Evolutionary conservation across 2,329 filamentous ascomycete species (phyloP).

Genomic region (Clarireedia homoeocarpa): DNA sequence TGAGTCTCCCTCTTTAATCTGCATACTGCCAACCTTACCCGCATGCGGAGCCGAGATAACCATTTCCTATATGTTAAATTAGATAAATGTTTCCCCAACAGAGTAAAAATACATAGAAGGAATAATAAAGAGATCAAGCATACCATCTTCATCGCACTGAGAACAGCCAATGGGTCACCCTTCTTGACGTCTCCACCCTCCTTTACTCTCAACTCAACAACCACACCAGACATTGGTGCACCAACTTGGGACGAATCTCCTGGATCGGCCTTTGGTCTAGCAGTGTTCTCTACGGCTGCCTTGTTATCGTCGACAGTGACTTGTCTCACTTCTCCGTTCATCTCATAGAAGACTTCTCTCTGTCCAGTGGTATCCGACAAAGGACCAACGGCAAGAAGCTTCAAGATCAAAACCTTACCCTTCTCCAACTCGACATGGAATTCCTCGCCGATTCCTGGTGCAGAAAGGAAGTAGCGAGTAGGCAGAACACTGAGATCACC

Average conservation of each 20-base stretch:
- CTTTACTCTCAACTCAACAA: slow-evolving; percentile 90
- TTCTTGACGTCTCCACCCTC: slow-evolving; percentile 95
- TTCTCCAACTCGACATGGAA: slow-evolving; percentile 98
- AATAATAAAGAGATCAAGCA: slow-evolving; percentile 33
- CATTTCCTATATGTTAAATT: slow-evolving; percentile 62
- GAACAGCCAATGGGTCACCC: slow-evolving; percentile 90
- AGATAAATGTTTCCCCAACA: background rate
- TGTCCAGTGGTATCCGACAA: slow-evolving; percentile 95
- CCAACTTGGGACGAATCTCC: slow-evolving; percentile 89
- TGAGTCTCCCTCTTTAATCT: slow-evolving; percentile 91
- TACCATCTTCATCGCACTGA: slow-evolving; percentile 99
- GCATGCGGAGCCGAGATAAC: slow-evolving; percentile 94
- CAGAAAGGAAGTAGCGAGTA: slow-evolving; percentile 89
- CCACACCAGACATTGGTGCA: slow-evolving; percentile 93
- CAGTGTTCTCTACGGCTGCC: slow-evolving; percentile 90
- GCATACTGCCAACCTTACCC: slow-evolving; percentile 72
- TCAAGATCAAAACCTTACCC: slow-evolving; percentile 96
- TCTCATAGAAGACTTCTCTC: slow-evolving; percentile 97
- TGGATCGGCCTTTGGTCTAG: slow-evolving; percentile 82
- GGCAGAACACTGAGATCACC: slow-evolving; percentile 92
- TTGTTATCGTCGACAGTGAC: slow-evolving; percentile 91
- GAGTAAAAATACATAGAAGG: background rate
- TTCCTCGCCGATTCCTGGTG: slow-evolving; percentile 91
- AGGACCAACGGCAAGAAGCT: slow-evolving; percentile 88
- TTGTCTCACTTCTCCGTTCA: slow-evolving; percentile 96